phyloP scores from a whole-genome alignment of 2,329 filamentous ascomycete species.

The Talaromyces atroroseus region DNA sequence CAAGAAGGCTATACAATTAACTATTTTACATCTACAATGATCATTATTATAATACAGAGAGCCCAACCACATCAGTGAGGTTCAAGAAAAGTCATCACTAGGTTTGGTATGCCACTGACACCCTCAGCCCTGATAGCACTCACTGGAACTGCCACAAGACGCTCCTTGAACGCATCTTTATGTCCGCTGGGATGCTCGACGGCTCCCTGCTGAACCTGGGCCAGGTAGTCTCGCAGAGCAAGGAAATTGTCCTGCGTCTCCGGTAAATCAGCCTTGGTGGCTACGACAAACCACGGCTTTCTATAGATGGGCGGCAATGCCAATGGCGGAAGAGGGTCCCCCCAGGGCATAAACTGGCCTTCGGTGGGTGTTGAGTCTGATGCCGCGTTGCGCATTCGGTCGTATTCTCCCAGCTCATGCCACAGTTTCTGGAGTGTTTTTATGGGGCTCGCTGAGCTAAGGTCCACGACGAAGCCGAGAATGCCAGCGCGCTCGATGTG shows the following conservation, averaged over 20 bases:
- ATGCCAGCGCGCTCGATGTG: conserved; percentile 93
- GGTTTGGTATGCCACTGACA: conserved; percentile 52
- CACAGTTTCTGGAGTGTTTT: conserved; percentile 74
- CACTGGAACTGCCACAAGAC: conserved; percentile 66
- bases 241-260: conserved; percentile 73
- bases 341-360: conserved; percentile 55
- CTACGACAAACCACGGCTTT: conserved; percentile 96
- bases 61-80: conserved; percentile 12
- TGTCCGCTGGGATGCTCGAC: conserved; percentile 70
- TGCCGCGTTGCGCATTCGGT: conserved; percentile 70
- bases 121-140: conserved; percentile 86
- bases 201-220: conserved; percentile 56
- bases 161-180: conserved; percentile 56
- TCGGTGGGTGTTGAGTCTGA: conserved; percentile 55
- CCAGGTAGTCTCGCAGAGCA: conserved; percentile 64
- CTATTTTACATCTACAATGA: neutral
- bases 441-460: conserved; percentile 73
- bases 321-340: conserved; percentile 39
- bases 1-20: no score
- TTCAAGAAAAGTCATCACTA: conserved; percentile 39
- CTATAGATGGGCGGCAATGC: conserved; percentile 68
- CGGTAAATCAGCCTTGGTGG: conserved; percentile 82
- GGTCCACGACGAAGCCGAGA: conserved; percentile 87
- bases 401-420: conserved; percentile 86
- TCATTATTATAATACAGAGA: neutral